phyloP scores from a whole-genome alignment of 495 filamentous ascomycete species.

The Daldinia bambusicola region DNA sequence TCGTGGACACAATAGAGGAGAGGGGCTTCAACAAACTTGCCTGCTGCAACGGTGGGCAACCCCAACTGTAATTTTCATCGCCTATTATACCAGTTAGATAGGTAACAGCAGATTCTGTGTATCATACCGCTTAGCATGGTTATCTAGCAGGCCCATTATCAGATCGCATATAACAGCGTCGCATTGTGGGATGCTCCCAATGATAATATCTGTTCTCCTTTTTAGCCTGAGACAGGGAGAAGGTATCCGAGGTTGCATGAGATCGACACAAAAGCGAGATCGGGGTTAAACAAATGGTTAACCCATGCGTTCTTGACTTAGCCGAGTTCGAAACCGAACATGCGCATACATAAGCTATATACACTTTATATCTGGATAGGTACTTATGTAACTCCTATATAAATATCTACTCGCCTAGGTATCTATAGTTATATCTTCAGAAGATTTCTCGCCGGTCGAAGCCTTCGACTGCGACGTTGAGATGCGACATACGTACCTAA shows the following conservation, averaged over 20 bases:
- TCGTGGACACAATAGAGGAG: constrained; percentile 1
- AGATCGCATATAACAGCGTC: not conserved
- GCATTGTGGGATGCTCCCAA: constrained; percentile 2
- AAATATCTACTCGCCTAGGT: too few species aligned
- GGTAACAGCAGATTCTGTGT: not conserved
- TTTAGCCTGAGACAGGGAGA: constrained; percentile 31
- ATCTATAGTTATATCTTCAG: not conserved
- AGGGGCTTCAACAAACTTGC: not conserved
- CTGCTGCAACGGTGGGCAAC: not conserved
- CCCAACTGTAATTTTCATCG: not conserved
- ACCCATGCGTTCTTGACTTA: not conserved
- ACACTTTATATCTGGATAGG: too few species aligned
- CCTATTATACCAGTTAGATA: too few species aligned
- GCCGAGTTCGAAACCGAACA: not conserved
- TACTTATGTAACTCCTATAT: not conserved
- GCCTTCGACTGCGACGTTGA: constrained; percentile 20
- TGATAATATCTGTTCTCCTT: constrained; percentile 12
- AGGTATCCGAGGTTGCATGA: not conserved
- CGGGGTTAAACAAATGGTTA: not conserved
- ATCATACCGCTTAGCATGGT: not conserved
- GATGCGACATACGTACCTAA: constrained; percentile 8
- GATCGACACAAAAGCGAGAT: constrained; percentile 8
- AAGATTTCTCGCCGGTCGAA: constrained; percentile 6
- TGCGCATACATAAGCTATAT: too few species aligned
- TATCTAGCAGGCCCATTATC: not conserved